Conservation (phyloP, 345 rosid genomes). For the Hirschfeldia incana region DNA sequence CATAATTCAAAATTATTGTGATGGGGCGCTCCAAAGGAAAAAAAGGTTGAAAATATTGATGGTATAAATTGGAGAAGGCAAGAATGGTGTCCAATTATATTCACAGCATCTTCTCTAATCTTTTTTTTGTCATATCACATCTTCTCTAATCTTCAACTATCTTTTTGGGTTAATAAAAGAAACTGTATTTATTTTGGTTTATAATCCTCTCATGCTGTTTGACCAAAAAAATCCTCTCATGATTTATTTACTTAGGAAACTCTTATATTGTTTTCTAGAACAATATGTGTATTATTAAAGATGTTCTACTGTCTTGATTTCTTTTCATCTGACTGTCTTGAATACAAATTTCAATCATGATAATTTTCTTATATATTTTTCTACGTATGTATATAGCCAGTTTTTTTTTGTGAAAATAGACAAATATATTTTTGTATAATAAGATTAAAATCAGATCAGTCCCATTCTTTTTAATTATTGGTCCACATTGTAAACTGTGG, state of each 20-base stretch:
- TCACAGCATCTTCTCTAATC: constrained; percentile 13
- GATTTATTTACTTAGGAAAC: constrained; percentile 9
- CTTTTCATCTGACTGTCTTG: background rate
- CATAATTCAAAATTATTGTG: constrained; percentile 6
- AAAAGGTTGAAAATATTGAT: background rate
- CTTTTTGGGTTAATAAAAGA: no score
- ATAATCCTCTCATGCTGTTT: constrained; percentile 1
- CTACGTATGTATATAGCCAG: background rate
- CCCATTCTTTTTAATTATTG: background rate
- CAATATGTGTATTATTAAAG: background rate
- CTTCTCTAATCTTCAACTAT: constrained; percentile 16
- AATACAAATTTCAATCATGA: background rate
- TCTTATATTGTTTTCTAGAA: constrained; percentile 3
- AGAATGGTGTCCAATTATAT: constrained; percentile 27
- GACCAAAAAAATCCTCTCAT: constrained; percentile 1
- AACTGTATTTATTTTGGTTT: background rate
- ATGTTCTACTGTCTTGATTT: constrained; percentile 7
- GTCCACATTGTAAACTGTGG: background rate
- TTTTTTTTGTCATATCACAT: no score
- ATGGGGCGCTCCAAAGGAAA: constrained; percentile 15
- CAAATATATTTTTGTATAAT: background rate
- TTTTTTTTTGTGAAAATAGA: background rate
- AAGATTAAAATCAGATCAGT: background rate
- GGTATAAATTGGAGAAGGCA: constrained; percentile 19
- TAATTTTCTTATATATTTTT: background rate